Evolutionary conservation across 768 basidiomycete genomes (phyloP), one percentile per base, ranked within the genome.

Genomic region (Boletus insuetus): DNA sequence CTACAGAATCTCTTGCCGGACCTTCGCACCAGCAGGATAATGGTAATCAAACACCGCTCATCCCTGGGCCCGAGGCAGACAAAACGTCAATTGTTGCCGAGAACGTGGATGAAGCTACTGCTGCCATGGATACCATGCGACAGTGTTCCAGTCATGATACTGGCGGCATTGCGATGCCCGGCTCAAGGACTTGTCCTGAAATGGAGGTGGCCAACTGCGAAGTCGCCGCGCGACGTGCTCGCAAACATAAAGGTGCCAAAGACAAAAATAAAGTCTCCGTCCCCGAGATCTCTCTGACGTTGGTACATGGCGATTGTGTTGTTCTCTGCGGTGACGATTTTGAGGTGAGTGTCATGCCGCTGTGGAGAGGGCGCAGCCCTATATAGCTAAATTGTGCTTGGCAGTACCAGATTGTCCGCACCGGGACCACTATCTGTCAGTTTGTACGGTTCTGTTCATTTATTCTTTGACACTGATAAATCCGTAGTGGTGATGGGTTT

Each of bases 291-390:
- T 62, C 68, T 17, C 37, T 75, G 50, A 75, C 71, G 19, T 62
- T 77, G 38, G 68, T 75, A 9, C 76, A 78, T 52, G 75, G 77
- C 0, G 76, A 77, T 61, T 63, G 69, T 47, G 58, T 73, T 2
- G 44, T 77, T 38, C 63, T 77, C 7, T 58, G 9, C 3, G 76
- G 77, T 11, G 76, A 73, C 49, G 73, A 72, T 42, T 76, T 74
- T 50, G 74, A 77, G 66, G 75, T 76, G 64, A 73, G 57, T 71
- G 64, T 48, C n/a, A 35, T 37, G 16, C 48, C 32, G 14, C 24
- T 3, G n/a, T 45, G 7, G 19, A 35, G 48, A 35, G 3, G n/a
- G 42, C 24, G 4, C 34, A 13, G 16, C 37, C 13, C 3, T 11
- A 17, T 42, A 45, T 51, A 26, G 34, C 45, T 61, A 55, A 52